A percentile compares a stretch with the other conserved stretches of the same genome.
Conservation (phyloP, 164 flowering plant species). For the Umbellularia californica region DNA sequence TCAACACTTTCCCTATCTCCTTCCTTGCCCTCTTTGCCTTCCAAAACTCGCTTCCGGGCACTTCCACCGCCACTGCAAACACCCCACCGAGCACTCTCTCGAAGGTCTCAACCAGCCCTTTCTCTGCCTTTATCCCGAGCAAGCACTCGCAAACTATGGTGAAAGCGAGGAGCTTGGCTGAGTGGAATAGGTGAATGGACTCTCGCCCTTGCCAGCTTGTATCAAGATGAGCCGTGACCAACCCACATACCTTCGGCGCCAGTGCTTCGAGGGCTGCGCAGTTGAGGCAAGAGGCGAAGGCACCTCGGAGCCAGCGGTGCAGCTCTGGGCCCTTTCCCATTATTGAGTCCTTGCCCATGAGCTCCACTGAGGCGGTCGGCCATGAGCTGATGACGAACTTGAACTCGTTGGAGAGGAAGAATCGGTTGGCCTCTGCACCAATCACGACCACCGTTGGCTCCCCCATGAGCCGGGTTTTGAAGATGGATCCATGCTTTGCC, state of each 20-base stretch:
- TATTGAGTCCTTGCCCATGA: constrained; percentile 66
- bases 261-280: constrained; percentile 36
- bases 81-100: constrained; percentile 69
- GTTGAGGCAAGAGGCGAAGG: constrained; percentile 37
- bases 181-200: constrained; percentile 36
- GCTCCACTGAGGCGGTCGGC: constrained; percentile 63
- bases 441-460: constrained; percentile 59
- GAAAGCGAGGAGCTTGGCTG: constrained; percentile 44
- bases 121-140: constrained; percentile 47
- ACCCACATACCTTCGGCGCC: constrained; percentile 43
- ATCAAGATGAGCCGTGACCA: constrained; percentile 34
- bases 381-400: constrained; percentile 78
- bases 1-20: constrained; percentile 41
- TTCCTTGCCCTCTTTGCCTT: constrained; percentile 62
- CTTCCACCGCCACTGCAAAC: constrained; percentile 37
- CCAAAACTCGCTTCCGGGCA: constrained; percentile 56
- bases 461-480: constrained; percentile 74
- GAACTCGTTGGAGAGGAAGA: constrained; percentile 70
- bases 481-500: constrained; percentile 41
- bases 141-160: constrained; percentile 53
- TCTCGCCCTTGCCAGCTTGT: constrained; percentile 35
- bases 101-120: constrained; percentile 37
- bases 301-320: constrained; percentile 42
- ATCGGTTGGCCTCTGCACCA: constrained; percentile 62
- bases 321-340: constrained; percentile 27